Percentiles rank a stretch among this genome's conserved stretches.
Conservation (phyloP, 1,139 yeast species). For the Suhomyces maxii region DNA sequence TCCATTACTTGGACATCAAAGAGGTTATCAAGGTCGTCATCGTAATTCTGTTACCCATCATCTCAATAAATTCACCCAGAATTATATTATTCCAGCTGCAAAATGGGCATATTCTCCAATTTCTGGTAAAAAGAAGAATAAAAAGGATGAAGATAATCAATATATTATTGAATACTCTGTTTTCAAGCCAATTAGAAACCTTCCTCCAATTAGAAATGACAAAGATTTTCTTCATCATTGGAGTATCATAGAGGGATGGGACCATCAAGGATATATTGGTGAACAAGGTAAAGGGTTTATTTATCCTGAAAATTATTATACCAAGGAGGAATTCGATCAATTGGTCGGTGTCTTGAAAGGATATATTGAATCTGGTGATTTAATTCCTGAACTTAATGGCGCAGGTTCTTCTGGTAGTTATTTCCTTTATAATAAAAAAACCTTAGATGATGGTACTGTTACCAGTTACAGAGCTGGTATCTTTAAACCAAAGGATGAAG, state of each 20-base stretch:
- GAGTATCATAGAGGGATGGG: constrained; percentile 11
- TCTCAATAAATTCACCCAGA: constrained; percentile 23
- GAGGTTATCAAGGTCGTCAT: not conserved
- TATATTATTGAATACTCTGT: constrained; percentile 52
- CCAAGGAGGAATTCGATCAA: constrained; percentile 31
- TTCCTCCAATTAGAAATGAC: constrained; percentile 19
- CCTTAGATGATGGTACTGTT: constrained; percentile 2
- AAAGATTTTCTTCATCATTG: constrained; percentile 20
- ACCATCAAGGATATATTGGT: not conserved
- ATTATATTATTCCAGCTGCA: constrained; percentile 30
- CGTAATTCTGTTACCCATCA: constrained; percentile 5
- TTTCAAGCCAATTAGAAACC: constrained; percentile 39
- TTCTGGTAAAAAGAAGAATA: constrained; percentile 3
- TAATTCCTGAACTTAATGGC: constrained; percentile 53
- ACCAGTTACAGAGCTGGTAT: constrained; percentile 46
- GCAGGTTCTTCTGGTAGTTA: constrained; percentile 76
- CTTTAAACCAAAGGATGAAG: constrained; percentile 80
- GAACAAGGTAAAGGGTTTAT: constrained; percentile 7
- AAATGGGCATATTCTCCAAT: constrained; percentile 20
- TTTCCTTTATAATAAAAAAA: constrained; percentile 43
- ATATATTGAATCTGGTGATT: constrained; percentile 39
- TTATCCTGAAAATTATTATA: constrained; percentile 29
- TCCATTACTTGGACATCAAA: constrained; percentile 1
- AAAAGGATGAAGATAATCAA: constrained; percentile 7
- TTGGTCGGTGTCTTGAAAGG: constrained; percentile 39